phyloP scores from a whole-genome alignment of 805 yeast genomes.

The Hanseniaspora thailandica region DNA sequence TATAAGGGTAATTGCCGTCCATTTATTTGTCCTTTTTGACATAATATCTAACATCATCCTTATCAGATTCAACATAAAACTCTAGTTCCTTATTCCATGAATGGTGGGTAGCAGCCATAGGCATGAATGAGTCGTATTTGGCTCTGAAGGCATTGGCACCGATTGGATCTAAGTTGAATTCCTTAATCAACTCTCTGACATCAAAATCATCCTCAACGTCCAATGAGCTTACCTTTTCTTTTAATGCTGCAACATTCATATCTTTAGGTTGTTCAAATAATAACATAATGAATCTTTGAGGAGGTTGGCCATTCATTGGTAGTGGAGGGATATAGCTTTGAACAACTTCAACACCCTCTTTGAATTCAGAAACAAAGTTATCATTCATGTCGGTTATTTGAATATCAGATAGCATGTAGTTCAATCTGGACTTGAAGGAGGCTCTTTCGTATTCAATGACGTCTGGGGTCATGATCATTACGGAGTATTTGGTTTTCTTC shows the following conservation, averaged over 20 bases:
- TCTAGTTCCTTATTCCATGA: conserved; percentile 15
- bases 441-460: conserved; percentile 65
- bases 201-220: conserved; percentile 44
- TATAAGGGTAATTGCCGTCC: too few species aligned
- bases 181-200: conserved; percentile 53
- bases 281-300: conserved; percentile 79
- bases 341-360: conserved; percentile 23
- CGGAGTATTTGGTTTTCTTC: conserved; percentile 50
- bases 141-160: conserved; percentile 93
- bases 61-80: neutral
- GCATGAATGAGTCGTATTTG: conserved; percentile 65
- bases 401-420: conserved; percentile 67
- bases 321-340: conserved; percentile 15
- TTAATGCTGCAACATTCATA: neutral
- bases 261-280: conserved; percentile 58
- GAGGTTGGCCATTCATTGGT: conserved; percentile 26
- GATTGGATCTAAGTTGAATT: conserved; percentile 52
- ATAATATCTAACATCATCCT: neutral
- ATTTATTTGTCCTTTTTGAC: neutral
- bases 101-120: conserved; percentile 37
- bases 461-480: conserved; percentile 82
- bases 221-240: conserved; percentile 16
- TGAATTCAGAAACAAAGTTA: conserved; percentile 39
- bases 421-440: conserved; percentile 56
- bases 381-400: conserved; percentile 42